Conservation (phyloP, 2,329 filamentous ascomycete genomes). For the Xylaria sp. region DNA sequence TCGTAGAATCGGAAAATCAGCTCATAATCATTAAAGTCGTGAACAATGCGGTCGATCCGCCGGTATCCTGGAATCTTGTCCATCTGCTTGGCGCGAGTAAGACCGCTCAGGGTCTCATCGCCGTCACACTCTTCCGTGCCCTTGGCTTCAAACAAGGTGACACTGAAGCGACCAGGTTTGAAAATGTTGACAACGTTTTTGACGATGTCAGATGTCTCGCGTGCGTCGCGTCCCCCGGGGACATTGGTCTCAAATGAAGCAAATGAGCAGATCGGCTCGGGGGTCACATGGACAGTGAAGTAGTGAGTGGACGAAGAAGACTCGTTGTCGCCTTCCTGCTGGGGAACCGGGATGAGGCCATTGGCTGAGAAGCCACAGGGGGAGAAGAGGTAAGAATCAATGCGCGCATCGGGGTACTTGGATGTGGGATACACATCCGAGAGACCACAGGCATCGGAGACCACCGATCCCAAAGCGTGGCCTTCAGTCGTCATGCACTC, state of each 20-base stretch:
- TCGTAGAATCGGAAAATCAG: conserved; percentile 96
- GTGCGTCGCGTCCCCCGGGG: conserved; percentile 78
- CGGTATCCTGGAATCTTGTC: conserved; percentile 82
- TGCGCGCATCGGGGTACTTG: conserved; percentile 84
- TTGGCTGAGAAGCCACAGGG: conserved; percentile 98
- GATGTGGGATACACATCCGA: conserved; percentile 81
- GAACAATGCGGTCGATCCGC: conserved; percentile 88
- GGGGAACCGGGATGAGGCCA: conserved; percentile 79
- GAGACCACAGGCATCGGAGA: conserved; percentile 84
- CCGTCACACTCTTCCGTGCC: conserved; percentile 39
- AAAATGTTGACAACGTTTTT: conserved; percentile 94
- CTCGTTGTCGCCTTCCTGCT: conserved; percentile 42
- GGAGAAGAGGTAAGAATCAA: conserved; percentile 94
- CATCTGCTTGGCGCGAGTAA: conserved; percentile 48
- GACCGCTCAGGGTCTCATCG: conserved; percentile 34
- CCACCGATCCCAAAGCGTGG: conserved; percentile 85
- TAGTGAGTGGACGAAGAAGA: conserved; percentile 65
- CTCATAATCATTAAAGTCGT: conserved; percentile 96
- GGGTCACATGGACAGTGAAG: conserved; percentile 97
- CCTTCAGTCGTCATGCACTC: conserved; percentile 86
- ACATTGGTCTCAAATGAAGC: conserved; percentile 99
- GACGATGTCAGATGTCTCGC: conserved; percentile 84
- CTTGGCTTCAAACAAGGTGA: conserved; percentile 94
- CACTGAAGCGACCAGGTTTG: conserved; percentile 94
- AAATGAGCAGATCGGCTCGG: conserved; percentile 94